These are phyloP conservation scores for Hawksworthiomyces lignivorus DNA, from an alignment of 2,329 filamentous ascomycete species.

Conservation along the genomic window DNA sequence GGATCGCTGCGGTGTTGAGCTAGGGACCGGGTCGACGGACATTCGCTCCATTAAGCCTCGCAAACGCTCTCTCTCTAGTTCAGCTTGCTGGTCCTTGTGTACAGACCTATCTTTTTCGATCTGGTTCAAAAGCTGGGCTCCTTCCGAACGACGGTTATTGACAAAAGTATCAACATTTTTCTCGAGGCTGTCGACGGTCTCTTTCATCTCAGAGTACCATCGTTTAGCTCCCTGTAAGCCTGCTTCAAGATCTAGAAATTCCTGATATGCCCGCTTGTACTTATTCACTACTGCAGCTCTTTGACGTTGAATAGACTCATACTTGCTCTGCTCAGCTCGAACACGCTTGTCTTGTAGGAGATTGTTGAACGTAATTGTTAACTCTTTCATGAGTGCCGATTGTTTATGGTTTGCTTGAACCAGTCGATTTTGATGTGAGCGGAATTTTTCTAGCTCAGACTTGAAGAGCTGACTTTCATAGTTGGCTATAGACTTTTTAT, in stretches of 20 bases:
- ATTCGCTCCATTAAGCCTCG: constrained; percentile 91
- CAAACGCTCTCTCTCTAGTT: constrained; percentile 78
- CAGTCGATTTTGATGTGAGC: constrained; percentile 83
- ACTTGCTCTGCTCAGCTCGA: constrained; percentile 87
- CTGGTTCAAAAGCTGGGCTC: constrained; percentile 76
- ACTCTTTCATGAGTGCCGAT: constrained; percentile 85
- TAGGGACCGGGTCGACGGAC: constrained; percentile 64
- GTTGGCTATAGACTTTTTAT: constrained; percentile 92
- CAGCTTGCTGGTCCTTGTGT: constrained; percentile 55
- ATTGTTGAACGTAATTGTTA: constrained; percentile 78
- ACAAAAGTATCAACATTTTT: constrained; percentile 98
- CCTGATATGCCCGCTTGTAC: constrained; percentile 87
- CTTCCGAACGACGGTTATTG: constrained; percentile 86
- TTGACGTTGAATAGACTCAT: constrained; percentile 80
- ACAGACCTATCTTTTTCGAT: constrained; percentile 74
- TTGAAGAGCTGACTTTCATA: constrained; percentile 91
- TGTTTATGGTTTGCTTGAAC: constrained; percentile 95
- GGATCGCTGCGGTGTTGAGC: constrained; percentile 31
- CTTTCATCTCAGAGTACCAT: constrained; percentile 94
- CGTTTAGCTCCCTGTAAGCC: constrained; percentile 81
- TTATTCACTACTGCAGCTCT: constrained; percentile 71
- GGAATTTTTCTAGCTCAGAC: constrained; percentile 94
- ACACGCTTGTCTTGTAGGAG: constrained; percentile 92
- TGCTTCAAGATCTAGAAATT: constrained; percentile 81
- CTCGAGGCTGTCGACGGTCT: constrained; percentile 82